Percentiles rank a stretch among this genome's conserved stretches.
These are phyloP conservation scores for Hyphopichia wangnamkhiaoensis DNA, from an alignment of 1,139 yeast species.

Conservation along the genomic window DNA sequence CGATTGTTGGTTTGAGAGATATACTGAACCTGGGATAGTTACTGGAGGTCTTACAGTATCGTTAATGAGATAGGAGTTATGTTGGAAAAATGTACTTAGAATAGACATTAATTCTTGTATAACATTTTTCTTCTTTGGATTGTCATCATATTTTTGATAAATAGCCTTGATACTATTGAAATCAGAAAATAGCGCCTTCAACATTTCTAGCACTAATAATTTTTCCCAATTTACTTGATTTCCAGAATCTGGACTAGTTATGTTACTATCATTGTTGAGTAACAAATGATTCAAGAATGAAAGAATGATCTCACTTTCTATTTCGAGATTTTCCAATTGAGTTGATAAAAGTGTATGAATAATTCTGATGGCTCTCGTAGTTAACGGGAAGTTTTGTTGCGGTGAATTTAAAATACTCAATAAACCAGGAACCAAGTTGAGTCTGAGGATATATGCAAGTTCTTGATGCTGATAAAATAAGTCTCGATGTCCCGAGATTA, in stretches of 20 bases:
- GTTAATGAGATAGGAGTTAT: constrained; percentile 37
- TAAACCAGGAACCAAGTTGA: constrained; percentile 72
- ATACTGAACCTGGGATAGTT: constrained; percentile 8
- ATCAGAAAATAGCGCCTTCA: constrained; percentile 60
- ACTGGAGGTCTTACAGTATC: constrained; percentile 31
- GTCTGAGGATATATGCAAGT: constrained; percentile 62
- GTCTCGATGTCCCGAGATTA: constrained; percentile 53
- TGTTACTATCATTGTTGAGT: constrained; percentile 22
- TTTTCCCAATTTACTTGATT: constrained; percentile 59
- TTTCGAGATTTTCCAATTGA: constrained; percentile 60
- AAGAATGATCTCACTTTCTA: constrained; percentile 80
- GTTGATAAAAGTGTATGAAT: constrained; percentile 60
- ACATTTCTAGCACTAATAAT: constrained; percentile 70
- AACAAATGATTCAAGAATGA: constrained; percentile 71
- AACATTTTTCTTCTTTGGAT: constrained; percentile 57
- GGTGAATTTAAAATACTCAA: constrained; percentile 62
- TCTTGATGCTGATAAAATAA: constrained; percentile 64
- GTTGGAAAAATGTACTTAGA: constrained; percentile 29
- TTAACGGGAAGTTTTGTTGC: constrained; percentile 61
- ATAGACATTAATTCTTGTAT: constrained; percentile 58
- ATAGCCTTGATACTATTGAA: constrained; percentile 52
- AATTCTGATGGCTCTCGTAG: constrained; percentile 74
- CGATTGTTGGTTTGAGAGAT: constrained; percentile 28
- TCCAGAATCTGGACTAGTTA: constrained; percentile 4
- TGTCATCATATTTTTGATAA: constrained; percentile 64